Conservation (phyloP, 2,329 filamentous ascomycete genomes). For the Penicillium sp. region DNA sequence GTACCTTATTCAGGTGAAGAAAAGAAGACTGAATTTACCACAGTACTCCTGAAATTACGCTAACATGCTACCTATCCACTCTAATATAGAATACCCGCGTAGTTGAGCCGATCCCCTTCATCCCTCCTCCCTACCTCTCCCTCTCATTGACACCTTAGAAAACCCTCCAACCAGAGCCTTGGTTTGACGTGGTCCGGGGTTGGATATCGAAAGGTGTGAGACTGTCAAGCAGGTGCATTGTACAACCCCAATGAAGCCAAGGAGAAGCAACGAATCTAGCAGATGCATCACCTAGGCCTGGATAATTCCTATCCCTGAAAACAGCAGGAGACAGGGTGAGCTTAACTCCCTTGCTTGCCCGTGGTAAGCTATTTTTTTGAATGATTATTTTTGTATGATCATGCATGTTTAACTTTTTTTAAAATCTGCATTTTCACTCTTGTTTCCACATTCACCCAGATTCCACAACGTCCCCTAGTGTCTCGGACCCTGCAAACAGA, state of each 20-base stretch:
- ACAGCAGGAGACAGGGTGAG: neutral
- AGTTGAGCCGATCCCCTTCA: neutral
- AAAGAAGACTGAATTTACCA: neutral
- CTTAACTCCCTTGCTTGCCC: neutral
- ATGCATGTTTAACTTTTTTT: neutral
- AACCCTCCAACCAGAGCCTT: neutral
- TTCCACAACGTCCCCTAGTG: neutral
- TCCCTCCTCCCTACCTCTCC: neutral
- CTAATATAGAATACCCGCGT: neutral
- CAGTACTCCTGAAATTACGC: neutral
- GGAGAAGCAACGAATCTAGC: slow-evolving; percentile 3
- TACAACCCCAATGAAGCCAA: slow-evolving; percentile 9
- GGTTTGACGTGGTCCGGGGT: slow-evolving; percentile 8
- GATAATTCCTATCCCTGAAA: neutral
- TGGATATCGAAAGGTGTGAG: slow-evolving; percentile 17
- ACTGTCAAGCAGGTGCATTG: slow-evolving; percentile 13
- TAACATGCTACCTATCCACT: neutral
- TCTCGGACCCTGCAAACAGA: slow-evolving; percentile 8
- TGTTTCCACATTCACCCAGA: neutral
- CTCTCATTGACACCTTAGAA: neutral
- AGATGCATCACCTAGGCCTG: slow-evolving; percentile 4
- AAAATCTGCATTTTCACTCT: neutral
- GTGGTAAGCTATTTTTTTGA: neutral
- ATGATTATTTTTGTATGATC: neutral
- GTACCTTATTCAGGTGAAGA: neutral